These are phyloP conservation scores for Erodium chrysanthum DNA, from an alignment of 441 rosid genomes.

Conservation along the genomic window DNA sequence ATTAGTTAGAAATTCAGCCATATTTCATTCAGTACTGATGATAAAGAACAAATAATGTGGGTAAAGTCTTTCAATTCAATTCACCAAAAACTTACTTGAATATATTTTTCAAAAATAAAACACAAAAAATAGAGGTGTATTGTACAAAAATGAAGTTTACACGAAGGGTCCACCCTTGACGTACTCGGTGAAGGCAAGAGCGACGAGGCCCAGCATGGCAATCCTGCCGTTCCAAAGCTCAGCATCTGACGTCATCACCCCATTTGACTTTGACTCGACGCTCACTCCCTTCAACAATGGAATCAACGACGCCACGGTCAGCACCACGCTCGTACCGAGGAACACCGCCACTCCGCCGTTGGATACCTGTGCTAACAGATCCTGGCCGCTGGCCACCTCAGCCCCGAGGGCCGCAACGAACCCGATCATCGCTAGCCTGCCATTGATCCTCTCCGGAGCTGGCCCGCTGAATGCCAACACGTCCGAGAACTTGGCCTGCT, in stretches of 20 bases:
- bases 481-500: constrained; percentile 48
- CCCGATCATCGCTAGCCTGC: constrained; percentile 65
- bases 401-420: constrained; percentile 26
- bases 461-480: constrained; percentile 74
- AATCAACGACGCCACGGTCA: constrained; percentile 53
- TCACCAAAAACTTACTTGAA: too few relatives aligned
- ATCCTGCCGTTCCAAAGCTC: constrained; percentile 80
- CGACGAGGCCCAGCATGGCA: constrained; percentile 71
- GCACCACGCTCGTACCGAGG: constrained; percentile 38
- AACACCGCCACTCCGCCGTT: constrained; percentile 60
- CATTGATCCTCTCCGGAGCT: constrained; percentile 81
- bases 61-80: too few relatives aligned
- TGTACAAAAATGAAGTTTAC: constrained; percentile 8
- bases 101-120: too few relatives aligned
- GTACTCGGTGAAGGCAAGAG: constrained; percentile 60
- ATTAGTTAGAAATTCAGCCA: too few relatives aligned
- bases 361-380: constrained; percentile 46
- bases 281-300: constrained; percentile 52
- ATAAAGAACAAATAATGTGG: too few relatives aligned
- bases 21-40: too few relatives aligned
- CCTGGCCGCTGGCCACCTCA: constrained; percentile 55
- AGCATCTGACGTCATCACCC: constrained; percentile 65
- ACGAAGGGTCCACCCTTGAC: constrained; percentile 56
- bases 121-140: too few relatives aligned
- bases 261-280: constrained; percentile 41